A percentile compares a stretch with the other conserved stretches of the same genome.
Conservation (phyloP, 2,329 filamentous ascomycete species). For the Daldinia sp. region DNA sequence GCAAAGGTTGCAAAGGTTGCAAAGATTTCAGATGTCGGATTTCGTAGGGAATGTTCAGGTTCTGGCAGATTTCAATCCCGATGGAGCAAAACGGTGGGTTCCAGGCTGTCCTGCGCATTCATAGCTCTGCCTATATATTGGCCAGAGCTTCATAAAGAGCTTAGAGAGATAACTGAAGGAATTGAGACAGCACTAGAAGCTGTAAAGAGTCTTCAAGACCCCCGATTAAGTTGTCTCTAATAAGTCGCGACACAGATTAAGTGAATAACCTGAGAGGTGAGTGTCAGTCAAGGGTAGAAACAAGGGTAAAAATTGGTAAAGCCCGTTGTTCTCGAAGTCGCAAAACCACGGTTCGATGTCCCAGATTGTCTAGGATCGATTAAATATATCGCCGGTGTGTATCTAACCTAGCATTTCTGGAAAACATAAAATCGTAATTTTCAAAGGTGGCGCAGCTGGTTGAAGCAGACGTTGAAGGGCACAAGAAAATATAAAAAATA, state of each 20-base stretch:
- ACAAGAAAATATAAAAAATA: too few relatives aligned
- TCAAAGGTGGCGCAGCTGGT: background rate
- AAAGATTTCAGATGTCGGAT: too few relatives aligned
- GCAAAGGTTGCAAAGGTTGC: too few relatives aligned
- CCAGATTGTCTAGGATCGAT: conserved; percentile 29
- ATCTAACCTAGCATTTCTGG: conserved; percentile 1
- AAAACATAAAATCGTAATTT: background rate
- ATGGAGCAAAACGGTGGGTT: conserved; percentile 40
- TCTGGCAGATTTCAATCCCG: conserved; percentile 19
- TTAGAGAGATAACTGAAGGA: conserved; percentile 27
- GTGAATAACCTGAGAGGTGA: conserved; percentile 18
- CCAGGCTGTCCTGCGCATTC: conserved; percentile 41
- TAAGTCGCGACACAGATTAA: conserved; percentile 34
- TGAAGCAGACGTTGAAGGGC: too few relatives aligned
- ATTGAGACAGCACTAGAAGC: conserved; percentile 42
- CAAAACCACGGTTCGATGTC: conserved; percentile 40
- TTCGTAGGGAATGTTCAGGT: conserved; percentile 16
- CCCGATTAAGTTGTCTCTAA: conserved; percentile 39
- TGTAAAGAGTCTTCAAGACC: conserved; percentile 44
- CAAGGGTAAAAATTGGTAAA: conserved; percentile 35
- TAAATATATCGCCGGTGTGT: conserved; percentile 20
- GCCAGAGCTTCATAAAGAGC: conserved; percentile 31
- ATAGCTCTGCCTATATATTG: conserved; percentile 42
- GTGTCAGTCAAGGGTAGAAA: conserved; percentile 33
- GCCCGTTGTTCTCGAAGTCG: conserved; percentile 45